phyloP scores from a whole-genome alignment of 2,329 filamentous ascomycete genomes.

The Pseudonectria foliicola region DNA sequence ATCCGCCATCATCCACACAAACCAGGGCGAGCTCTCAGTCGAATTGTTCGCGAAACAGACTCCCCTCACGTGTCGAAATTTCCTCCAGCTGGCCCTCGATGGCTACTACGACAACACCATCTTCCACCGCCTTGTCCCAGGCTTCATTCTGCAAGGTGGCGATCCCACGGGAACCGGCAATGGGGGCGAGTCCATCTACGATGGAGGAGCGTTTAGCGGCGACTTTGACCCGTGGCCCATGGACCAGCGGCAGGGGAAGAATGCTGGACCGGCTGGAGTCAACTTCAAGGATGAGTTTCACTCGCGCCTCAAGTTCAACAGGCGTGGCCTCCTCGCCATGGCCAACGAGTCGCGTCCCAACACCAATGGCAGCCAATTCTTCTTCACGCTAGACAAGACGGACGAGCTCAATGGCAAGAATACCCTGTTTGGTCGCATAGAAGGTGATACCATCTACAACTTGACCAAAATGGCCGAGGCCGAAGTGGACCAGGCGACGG shows the following conservation, averaged over 20 bases:
- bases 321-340: conserved; percentile 89
- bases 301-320: conserved; percentile 84
- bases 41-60: conserved; percentile 95
- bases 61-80: conserved; percentile 86
- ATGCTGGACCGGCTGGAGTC: conserved; percentile 51
- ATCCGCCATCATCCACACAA: conserved; percentile 86
- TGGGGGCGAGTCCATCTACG: conserved; percentile 87
- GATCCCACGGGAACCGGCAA: conserved; percentile 90
- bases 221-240: conserved; percentile 67
- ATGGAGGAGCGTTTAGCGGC: conserved; percentile 68
- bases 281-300: conserved; percentile 83
- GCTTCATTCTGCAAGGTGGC: conserved; percentile 90
- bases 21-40: conserved; percentile 78
- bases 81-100: conserved; percentile 89
- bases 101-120: conserved; percentile 92
- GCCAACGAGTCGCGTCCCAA: conserved; percentile 74
- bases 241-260: conserved; percentile 56
- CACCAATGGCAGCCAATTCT: conserved; percentile 94
- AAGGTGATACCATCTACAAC: conserved; percentile 94
- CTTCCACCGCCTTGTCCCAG: conserved; percentile 87
- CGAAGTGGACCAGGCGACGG: conserved; percentile 70
- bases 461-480: conserved; percentile 86
- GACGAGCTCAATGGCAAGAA: conserved; percentile 85
- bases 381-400: conserved; percentile 81
- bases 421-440: conserved; percentile 86